These are phyloP conservation scores for Botrytis sinoallii DNA, from an alignment of 2,329 filamentous ascomycete species.

Conservation along the genomic window DNA sequence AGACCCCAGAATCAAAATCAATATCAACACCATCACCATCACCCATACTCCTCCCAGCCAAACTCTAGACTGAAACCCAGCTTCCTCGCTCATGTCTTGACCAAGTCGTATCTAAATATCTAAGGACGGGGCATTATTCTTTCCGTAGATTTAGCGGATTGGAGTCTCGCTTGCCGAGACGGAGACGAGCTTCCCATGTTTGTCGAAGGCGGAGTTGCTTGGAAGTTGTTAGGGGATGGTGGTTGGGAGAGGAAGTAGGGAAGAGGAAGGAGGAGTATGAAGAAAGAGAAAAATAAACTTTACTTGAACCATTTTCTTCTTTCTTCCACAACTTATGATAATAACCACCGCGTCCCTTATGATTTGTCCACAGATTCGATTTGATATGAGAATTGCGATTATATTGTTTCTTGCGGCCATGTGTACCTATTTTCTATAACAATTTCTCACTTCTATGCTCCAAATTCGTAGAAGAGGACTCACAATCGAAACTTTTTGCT, in stretches of 20 bases:
- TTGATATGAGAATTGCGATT: conserved; percentile 15
- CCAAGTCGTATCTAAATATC: not conserved
- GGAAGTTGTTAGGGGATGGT: not conserved
- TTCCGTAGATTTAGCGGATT: not conserved
- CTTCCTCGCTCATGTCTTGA: not conserved
- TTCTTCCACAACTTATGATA: conserved; percentile 32
- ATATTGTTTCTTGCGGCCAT: conserved; percentile 21
- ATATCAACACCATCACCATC: fast-evolving
- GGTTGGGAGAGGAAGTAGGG: not conserved
- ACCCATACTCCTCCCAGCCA: not conserved
- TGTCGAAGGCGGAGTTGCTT: conserved; percentile 28
- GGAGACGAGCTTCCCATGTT: conserved; percentile 26
- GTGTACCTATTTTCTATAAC: conserved; percentile 26
- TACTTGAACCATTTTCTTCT: conserved; percentile 34
- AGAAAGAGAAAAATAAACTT: not conserved
- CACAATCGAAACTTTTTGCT: conserved; percentile 29
- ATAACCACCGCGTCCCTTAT: conserved; percentile 27
- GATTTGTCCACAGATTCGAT: conserved; percentile 30
- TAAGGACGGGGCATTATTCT: not conserved
- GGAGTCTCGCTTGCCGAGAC: not conserved
- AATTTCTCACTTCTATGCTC: not conserved
- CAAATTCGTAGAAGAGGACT: not conserved
- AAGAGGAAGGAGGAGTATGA: no score
- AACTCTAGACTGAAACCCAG: not conserved
- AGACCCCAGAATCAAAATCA: not conserved